phyloP scores from a whole-genome alignment of 495 filamentous ascomycete species.

The Cladorrhinum samala region DNA sequence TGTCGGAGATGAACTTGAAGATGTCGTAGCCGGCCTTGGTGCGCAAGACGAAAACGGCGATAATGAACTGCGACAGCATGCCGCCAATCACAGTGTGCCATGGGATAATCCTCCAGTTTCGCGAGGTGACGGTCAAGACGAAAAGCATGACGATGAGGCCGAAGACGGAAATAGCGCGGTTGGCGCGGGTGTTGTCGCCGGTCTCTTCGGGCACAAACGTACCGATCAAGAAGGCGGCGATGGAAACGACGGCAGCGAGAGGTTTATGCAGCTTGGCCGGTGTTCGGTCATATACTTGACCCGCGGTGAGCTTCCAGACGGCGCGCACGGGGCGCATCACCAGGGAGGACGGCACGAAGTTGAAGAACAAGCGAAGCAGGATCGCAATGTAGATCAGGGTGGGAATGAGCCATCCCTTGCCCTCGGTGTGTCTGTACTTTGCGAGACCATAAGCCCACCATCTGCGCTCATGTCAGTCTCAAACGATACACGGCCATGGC shows the following conservation, averaged over 20 bases:
- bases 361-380: conserved; percentile 63
- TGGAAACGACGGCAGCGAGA: conserved; percentile 49
- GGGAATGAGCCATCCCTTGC: conserved; percentile 77
- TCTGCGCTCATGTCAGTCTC: conserved; percentile 34
- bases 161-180: conserved; percentile 74
- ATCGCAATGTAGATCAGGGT: conserved; percentile 77
- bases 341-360: conserved; percentile 63
- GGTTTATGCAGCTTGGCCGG: conserved; percentile 59
- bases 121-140: conserved; percentile 61
- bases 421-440: conserved; percentile 62
- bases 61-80: conserved; percentile 80
- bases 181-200: conserved; percentile 67
- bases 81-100: conserved; percentile 84
- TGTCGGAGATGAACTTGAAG: conserved; percentile 73
- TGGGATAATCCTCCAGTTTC: conserved; percentile 61
- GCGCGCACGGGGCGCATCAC: conserved; percentile 58
- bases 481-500: too few relatives aligned
- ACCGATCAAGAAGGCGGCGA: conserved; percentile 69
- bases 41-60: conserved; percentile 81
- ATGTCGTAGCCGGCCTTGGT: conserved; percentile 74
- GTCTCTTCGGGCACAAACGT: conserved; percentile 64
- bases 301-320: conserved; percentile 59
- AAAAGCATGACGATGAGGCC: conserved; percentile 69
- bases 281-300: conserved; percentile 45
- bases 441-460: conserved; percentile 87